A percentile compares a stretch with the other conserved stretches of the same genome.
Conservation (phyloP, 176 grass and related monocot species). For the Zizania latifolia region DNA sequence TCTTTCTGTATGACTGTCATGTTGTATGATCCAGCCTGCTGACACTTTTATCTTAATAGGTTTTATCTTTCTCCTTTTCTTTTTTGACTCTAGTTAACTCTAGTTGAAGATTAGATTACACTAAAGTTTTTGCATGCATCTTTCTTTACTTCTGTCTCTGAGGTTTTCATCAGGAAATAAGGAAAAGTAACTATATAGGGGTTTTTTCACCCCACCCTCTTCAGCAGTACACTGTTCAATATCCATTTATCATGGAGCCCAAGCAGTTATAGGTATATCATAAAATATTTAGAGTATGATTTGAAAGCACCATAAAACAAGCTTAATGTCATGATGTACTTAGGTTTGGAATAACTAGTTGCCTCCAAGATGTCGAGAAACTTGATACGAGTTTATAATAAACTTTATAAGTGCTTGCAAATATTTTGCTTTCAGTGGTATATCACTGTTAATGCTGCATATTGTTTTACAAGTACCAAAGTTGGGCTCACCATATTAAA, state of each 20-base stretch:
- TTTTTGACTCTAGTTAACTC: background rate
- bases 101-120: background rate
- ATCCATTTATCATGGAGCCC: background rate
- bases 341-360: background rate
- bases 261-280: conserved; percentile 4
- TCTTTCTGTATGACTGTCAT: background rate
- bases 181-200: background rate
- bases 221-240: background rate
- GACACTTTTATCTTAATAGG: background rate
- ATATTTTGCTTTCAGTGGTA: background rate
- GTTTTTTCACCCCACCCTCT: background rate
- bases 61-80: background rate
- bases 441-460: background rate
- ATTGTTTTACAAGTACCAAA: background rate
- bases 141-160: conserved; percentile 16
- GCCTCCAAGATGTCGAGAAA: background rate
- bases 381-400: conserved; percentile 5
- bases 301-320: background rate
- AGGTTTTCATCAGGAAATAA: conserved; percentile 12
- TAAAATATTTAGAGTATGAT: background rate
- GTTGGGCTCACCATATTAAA: background rate
- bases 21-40: too few species aligned
- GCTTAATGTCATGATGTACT: background rate
- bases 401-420: too few species aligned
- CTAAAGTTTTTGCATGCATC: conserved; percentile 9